Evolutionary conservation across 106 monocot species (phyloP).

Genomic region (Phalaenopsis equestris): DNA sequence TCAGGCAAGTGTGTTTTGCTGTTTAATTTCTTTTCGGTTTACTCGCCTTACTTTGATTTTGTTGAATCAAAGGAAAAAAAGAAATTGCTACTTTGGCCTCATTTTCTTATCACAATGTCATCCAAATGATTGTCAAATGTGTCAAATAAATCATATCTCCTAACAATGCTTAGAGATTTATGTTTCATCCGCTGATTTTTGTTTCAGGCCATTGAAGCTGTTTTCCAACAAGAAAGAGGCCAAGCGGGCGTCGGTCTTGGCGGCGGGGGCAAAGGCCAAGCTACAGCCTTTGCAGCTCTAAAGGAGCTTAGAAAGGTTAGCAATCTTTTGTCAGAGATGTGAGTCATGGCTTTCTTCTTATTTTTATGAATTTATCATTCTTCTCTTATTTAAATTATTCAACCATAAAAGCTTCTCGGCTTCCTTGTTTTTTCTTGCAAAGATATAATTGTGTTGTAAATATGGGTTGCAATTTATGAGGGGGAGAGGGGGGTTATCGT

Average conservation of each 20-base stretch:
- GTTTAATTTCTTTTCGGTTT: neutral
- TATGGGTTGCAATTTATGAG: neutral
- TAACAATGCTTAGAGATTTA: neutral
- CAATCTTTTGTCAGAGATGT: conserved; percentile 68
- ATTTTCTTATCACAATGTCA: too few species aligned
- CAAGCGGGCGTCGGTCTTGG: conserved; percentile 45
- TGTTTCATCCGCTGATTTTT: neutral
- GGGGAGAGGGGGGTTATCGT: neutral
- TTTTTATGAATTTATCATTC: neutral
- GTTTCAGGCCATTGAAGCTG: conserved; percentile 70
- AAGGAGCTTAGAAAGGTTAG: conserved; percentile 91
- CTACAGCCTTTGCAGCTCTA: conserved; percentile 72
- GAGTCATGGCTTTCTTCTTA: neutral
- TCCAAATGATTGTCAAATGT: neutral
- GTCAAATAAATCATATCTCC: neutral
- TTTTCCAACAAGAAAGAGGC: conserved; percentile 61
- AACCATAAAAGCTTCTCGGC: neutral
- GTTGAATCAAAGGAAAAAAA: neutral
- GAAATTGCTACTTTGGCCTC: too few species aligned
- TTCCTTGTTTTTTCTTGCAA: neutral
- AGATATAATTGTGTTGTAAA: neutral
- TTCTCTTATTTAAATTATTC: neutral
- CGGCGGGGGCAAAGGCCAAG: conserved; percentile 60
- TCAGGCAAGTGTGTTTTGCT: conserved; percentile 24
- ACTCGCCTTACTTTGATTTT: neutral